Conservation (phyloP, 306 rosid genomes). For the Nissolia schottii region DNA sequence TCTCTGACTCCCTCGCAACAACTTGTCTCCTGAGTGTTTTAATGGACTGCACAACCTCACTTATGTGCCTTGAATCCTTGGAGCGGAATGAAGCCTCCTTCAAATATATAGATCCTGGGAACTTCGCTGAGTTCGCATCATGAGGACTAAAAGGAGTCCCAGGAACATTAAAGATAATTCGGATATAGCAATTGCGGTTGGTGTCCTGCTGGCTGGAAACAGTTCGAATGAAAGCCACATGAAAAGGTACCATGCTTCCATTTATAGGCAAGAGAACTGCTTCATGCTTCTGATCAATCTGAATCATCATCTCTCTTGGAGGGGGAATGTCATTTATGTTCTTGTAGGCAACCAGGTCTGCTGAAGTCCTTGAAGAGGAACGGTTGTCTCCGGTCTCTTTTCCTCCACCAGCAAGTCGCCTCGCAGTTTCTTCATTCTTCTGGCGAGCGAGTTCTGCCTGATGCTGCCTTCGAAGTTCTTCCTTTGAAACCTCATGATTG, state of each 20-base stretch:
- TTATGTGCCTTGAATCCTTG: constrained; percentile 81
- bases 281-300: constrained; percentile 87
- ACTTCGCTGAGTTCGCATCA: constrained; percentile 64
- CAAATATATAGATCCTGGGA: constrained; percentile 71
- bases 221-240: constrained; percentile 81
- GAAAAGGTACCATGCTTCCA: constrained; percentile 95
- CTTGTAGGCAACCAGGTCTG: constrained; percentile 82
- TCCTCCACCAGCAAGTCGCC: constrained; percentile 88
- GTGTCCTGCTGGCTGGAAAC: constrained; percentile 74
- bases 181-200: constrained; percentile 46
- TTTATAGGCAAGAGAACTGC: constrained; percentile 82
- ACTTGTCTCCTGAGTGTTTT: constrained; percentile 80
- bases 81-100: constrained; percentile 96
- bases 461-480: constrained; percentile 92
- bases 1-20: constrained; percentile 87
- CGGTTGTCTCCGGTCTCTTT: constrained; percentile 57
- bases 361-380: constrained; percentile 42
- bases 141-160: constrained; percentile 90
- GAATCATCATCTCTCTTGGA: constrained; percentile 83
- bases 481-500: constrained; percentile 86
- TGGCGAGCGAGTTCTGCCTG: constrained; percentile 98
- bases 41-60: constrained; percentile 80
- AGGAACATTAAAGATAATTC: constrained; percentile 83
- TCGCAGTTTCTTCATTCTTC: constrained; percentile 97
- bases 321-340: constrained; percentile 75